Evolutionary conservation across 2,329 filamentous ascomycete genomes (phyloP).

Genomic region (Tolypocladium capitatum): DNA sequence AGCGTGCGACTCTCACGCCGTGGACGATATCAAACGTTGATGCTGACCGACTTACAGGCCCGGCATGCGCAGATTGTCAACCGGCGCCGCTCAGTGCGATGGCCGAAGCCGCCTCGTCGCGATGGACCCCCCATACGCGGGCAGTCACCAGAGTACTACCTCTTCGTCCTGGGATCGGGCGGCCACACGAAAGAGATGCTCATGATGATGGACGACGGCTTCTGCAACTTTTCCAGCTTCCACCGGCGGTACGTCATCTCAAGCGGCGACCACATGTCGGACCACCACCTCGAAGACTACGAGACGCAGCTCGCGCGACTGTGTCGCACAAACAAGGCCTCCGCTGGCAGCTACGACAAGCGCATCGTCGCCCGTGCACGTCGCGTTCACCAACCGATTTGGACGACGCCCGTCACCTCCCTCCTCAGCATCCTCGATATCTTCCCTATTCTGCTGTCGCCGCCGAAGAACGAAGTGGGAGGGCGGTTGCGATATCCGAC

Average conservation of each 20-base stretch:
- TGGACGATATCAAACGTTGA: neutral
- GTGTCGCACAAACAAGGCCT: conserved; percentile 6
- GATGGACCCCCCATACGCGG: neutral
- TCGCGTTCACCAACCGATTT: conserved; percentile 66
- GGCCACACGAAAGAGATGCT: conserved; percentile 95
- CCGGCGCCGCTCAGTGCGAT: conserved; percentile 7
- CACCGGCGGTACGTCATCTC: conserved; percentile 75
- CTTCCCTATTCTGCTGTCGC: conserved; percentile 37
- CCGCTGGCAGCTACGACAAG: conserved; percentile 45
- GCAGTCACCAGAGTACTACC: conserved; percentile 35
- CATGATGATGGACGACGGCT: conserved; percentile 56
- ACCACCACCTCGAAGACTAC: conserved; percentile 49
- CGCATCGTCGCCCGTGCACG: conserved; percentile 62
- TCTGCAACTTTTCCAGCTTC: conserved; percentile 34
- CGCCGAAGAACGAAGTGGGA: conserved; percentile 10
- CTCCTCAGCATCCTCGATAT: conserved; percentile 52
- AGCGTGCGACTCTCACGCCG: conserved; percentile 12
- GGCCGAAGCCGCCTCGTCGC: conserved; percentile 2
- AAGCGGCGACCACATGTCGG: conserved; percentile 57
- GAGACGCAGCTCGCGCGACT: conserved; percentile 18
- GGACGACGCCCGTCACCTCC: conserved; percentile 58
- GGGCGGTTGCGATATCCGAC: conserved; percentile 42
- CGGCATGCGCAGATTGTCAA: conserved; percentile 16
- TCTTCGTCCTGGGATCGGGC: conserved; percentile 81
- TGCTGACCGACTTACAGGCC: conserved; percentile 7